These are phyloP conservation scores for Aspergillus fumigatiaffinis DNA, from an alignment of 2,329 filamentous ascomycete species.

Conservation along the genomic window DNA sequence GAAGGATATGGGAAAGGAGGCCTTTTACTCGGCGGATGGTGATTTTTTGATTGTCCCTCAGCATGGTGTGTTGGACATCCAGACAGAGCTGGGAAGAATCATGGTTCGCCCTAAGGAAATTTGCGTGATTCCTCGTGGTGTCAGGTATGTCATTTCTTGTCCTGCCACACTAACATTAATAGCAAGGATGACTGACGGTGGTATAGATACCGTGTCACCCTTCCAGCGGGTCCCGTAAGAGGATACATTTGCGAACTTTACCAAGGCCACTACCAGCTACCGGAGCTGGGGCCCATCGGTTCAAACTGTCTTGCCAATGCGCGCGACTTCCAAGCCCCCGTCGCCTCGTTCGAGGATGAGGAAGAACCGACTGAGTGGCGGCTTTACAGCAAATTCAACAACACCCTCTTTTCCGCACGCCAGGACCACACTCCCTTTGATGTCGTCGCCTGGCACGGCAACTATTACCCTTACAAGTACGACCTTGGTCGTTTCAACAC, in stretches of 20 bases:
- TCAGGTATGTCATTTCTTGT: constrained; percentile 43
- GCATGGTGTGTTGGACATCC: constrained; percentile 68
- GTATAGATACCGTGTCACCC: constrained; percentile 60
- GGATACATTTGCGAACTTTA: constrained; percentile 76
- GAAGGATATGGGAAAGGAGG: constrained; percentile 70
- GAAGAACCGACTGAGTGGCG: constrained; percentile 47
- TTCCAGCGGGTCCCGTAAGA: constrained; percentile 58
- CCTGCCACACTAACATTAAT: background rate
- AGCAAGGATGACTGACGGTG: background rate
- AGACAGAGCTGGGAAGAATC: constrained; percentile 71
- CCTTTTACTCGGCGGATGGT: constrained; percentile 81
- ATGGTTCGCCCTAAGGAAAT: constrained; percentile 77
- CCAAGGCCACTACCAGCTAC: constrained; percentile 67
- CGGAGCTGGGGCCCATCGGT: constrained; percentile 69
- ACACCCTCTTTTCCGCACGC: constrained; percentile 60
- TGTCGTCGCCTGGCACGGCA: constrained; percentile 76
- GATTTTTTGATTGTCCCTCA: constrained; percentile 75
- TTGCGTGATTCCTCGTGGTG: constrained; percentile 68
- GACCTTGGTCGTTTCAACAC: constrained; percentile 73
- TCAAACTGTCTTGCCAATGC: constrained; percentile 71
- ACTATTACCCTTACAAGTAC: constrained; percentile 78
- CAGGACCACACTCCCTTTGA: constrained; percentile 74
- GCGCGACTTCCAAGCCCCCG: constrained; percentile 70
- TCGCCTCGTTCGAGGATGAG: constrained; percentile 65
- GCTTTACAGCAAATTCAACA: constrained; percentile 63